phyloP scores from a whole-genome alignment of 2,329 filamentous ascomycete genomes.

The Biscogniauxia marginata region DNA sequence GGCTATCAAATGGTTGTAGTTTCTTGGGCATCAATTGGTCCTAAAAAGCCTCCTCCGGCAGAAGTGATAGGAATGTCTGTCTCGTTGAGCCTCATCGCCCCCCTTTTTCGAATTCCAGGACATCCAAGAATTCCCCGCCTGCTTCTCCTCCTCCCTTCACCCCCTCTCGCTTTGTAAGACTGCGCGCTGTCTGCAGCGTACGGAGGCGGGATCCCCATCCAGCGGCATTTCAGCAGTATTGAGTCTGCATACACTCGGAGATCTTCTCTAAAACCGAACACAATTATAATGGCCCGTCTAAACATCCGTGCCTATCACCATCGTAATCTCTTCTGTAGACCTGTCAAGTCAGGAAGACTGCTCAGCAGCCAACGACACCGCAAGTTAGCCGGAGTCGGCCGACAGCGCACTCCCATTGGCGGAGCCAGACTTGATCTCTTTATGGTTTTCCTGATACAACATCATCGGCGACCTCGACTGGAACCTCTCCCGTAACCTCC shows the following conservation, averaged over 20 bases:
- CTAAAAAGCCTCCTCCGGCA: background rate
- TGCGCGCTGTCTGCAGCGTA: conserved; percentile 13
- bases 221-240: conserved; percentile 17
- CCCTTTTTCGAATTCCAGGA: background rate
- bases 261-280: conserved; percentile 15
- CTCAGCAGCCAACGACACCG: background rate
- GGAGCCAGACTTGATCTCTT: background rate
- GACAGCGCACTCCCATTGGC: background rate
- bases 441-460: background rate
- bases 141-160: background rate
- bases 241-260: conserved; percentile 14
- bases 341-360: background rate
- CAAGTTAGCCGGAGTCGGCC: background rate
- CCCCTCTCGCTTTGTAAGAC: conserved; percentile 3
- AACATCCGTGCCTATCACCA: background rate
- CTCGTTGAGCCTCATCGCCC: background rate
- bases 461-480: background rate
- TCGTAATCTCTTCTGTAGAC: background rate
- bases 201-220: conserved; percentile 22
- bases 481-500: background rate
- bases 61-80: background rate
- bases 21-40: background rate
- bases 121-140: background rate
- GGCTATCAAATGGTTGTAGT: background rate
- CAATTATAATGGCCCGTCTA: background rate